phyloP scores from a whole-genome alignment of 176 grass and related monocot genomes.

The Eleusine indica region DNA sequence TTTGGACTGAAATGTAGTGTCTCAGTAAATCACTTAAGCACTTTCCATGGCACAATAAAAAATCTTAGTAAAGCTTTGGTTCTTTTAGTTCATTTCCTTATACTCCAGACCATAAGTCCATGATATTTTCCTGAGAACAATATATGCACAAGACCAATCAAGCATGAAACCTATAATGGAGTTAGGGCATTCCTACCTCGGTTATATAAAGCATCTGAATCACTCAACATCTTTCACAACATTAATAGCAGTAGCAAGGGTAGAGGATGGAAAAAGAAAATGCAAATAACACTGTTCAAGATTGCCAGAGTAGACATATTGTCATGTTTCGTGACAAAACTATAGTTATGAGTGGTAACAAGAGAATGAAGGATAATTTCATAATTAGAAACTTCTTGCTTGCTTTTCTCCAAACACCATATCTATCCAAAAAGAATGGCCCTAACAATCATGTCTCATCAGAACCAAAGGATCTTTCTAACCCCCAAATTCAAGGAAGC shows the following conservation, averaged over 20 bases:
- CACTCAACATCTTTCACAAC: neutral
- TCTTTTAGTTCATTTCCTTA: neutral
- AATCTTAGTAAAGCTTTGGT: too few species aligned
- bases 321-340: too few species aligned
- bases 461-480: too few species aligned
- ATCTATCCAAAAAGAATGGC: too few species aligned
- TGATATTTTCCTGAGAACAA: neutral
- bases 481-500: too few species aligned
- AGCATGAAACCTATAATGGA: neutral
- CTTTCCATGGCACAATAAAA: too few species aligned
- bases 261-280: neutral
- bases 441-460: too few species aligned
- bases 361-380: too few species aligned
- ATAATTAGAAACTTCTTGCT: too few species aligned
- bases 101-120: neutral
- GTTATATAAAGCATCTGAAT: neutral
- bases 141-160: conserved; percentile 3
- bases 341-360: neutral
- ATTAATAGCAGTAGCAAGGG: conserved; percentile 8
- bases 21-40: too few species aligned
- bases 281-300: neutral
- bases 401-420: too few species aligned
- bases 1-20: too few species aligned
- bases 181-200: neutral
- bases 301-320: neutral